Evolutionary conservation across 495 filamentous ascomycete species (phyloP), one percentile per base, ranked within the genome.

Genomic region (Lophium mytilinum): DNA sequence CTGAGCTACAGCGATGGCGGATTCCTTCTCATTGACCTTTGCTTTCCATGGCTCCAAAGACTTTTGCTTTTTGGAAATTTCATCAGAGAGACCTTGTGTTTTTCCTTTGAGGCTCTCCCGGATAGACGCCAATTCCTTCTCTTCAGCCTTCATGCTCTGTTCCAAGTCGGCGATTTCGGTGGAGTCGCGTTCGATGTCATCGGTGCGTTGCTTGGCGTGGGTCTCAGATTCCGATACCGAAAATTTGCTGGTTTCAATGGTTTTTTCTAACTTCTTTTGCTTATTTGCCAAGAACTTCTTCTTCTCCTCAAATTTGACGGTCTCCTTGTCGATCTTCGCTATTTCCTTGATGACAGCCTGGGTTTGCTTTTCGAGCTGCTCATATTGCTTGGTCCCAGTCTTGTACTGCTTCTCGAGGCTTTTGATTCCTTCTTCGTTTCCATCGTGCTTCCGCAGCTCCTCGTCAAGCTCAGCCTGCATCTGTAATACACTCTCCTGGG

Each of bases 231-330:
- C 90, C 0, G 83, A 81, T 12, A 84, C 79, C 4, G 85, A 82
- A 19, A 83, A 76, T 30, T 79, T 82, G 65, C 78, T 83, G 41
- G 83, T 83, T 53, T 85, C 76, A 65, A 93, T 85, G 0, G 87
- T 75, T 71, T 96, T 97, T 63, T 98, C 90, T 10, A 96, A 78
- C 74, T 97, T 97, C 76, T 94, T 95, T 61, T 88, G 82, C 74
- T 97, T 98, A 55, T 83, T 83, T 2, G 76, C 73, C 55, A 98
- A 70, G 70, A 96, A 96, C 67, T 98, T 98, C 65, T 86, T 83
- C 77, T 96, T 97, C 70, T 97, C 93, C 53, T 97, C 93, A 63
- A 94, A 90, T 65, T 97, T 97, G 69, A 98, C 93, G 36, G 83
- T 82, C 66, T 97, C 93, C 64, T 96, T 95, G 64, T 98, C 93